Conservation (phyloP, 768 basidiomycete genomes). For the Tylopilus rubrobrunneus region DNA sequence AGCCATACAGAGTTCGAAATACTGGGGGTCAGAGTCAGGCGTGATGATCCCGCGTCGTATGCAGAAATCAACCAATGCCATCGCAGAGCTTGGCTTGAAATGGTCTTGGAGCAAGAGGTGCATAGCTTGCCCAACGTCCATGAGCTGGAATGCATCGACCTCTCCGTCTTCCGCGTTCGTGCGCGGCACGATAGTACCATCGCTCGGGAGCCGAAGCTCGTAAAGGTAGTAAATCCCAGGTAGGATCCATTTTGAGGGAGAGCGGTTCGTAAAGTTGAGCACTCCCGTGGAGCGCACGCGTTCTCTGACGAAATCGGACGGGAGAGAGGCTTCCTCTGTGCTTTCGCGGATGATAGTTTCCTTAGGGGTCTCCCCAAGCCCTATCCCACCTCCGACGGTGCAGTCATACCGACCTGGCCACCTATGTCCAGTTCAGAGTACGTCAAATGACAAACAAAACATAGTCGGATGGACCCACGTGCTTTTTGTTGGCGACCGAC, state of each 20-base stretch:
- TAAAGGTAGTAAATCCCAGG: conserved; percentile 45
- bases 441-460: neutral
- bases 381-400: conserved; percentile 43
- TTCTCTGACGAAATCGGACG: conserved; percentile 32
- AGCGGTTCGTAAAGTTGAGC: conserved; percentile 40
- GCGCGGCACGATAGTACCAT: conserved; percentile 32
- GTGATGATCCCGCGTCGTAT: conserved; percentile 33
- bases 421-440: neutral
- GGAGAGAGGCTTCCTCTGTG: conserved; percentile 41
- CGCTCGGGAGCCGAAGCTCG: conserved; percentile 38
- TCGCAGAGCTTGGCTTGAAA: conserved; percentile 43
- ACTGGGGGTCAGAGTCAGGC: conserved; percentile 22
- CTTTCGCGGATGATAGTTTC: conserved; percentile 40
- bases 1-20: conserved; percentile 23
- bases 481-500: conserved; percentile 37
- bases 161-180: conserved; percentile 39
- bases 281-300: conserved; percentile 34
- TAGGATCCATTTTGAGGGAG: conserved; percentile 40
- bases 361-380: conserved; percentile 35
- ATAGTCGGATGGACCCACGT: conserved; percentile 28
- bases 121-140: conserved; percentile 33
- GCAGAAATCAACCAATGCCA: conserved; percentile 42
- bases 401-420: conserved; percentile 39
- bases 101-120: conserved; percentile 30
- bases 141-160: conserved; percentile 39